Evolutionary conservation across 73 alveolate species (phyloP), one percentile per base, ranked within the genome.

Genomic region (Symbiodinium pilosum): DNA sequence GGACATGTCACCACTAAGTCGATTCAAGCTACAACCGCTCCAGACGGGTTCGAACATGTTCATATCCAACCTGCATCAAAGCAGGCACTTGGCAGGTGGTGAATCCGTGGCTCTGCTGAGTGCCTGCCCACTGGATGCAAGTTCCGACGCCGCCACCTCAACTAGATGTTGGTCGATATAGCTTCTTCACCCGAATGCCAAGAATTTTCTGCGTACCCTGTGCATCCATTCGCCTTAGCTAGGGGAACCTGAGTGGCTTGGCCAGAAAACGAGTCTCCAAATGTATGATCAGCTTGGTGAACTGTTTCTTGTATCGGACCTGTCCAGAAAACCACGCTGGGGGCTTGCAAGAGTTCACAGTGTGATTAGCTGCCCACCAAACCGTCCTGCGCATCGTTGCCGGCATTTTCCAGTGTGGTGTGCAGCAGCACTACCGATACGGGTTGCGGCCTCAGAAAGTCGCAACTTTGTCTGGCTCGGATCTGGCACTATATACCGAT

Each of bases 221-320:
- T n/a, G n/a, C n/a, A n/a, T n/a, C n/a, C n/a, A n/a, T n/a, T n/a
- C n/a, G 71, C 38, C 38, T 64, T 16, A 64, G 36, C 77, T 36
- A 18, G 14, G 6, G 59, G 59, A 64, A 64, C 7, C 77, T 64
- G 77, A 26, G 77, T 64, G 21, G 77, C 36, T 21, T 36, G 41
- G 36, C 77, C 77, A 64, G 28, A 24, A 64, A 64, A 6, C 21
- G 38, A 21, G 77, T 77, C 5, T 69, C 88, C 11, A 91, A 43
- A 88, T 69, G 77, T 51, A 40, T 56, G 24, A 91, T n/a, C 54
- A 91, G 87, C 52, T 91, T 91, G 56, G 42, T 51, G 28, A 91
- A 91, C 84, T 91, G 97, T 54, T 91, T 91, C 87, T 69, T 68
- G 97, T 91, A 91, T 54, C 97, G 47, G 8, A 47, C 75, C 97